These are phyloP conservation scores for Musa balbisiana DNA, from an alignment of 202 grass and related monocot genomes.

Conservation along the genomic window DNA sequence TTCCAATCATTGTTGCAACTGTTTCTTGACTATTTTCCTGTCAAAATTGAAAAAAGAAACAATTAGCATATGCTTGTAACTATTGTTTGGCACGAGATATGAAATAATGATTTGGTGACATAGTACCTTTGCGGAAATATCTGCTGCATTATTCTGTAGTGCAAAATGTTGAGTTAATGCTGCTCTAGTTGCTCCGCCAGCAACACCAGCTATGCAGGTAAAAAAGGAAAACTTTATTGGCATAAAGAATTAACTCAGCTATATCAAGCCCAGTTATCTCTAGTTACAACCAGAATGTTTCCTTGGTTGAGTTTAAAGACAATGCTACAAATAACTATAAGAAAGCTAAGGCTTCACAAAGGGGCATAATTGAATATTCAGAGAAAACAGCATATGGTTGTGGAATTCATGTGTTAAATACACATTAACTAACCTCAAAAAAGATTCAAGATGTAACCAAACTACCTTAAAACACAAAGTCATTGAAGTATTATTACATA, in stretches of 20 bases:
- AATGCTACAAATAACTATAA: neutral
- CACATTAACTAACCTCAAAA: neutral
- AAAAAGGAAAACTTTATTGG: neutral
- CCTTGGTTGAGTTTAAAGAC: too few species aligned
- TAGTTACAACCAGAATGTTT: neutral
- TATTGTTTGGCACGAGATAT: conserved; percentile 30
- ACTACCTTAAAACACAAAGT: neutral
- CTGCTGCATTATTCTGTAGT: conserved; percentile 80
- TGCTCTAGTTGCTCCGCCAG: conserved; percentile 93
- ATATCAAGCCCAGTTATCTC: neutral
- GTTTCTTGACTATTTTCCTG: conserved; percentile 96
- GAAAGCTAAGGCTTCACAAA: neutral
- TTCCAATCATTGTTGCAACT: conserved; percentile 84
- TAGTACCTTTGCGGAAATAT: conserved; percentile 88
- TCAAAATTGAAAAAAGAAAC: neutral
- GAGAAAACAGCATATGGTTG: neutral
- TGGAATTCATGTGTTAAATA: neutral
- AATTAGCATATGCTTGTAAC: conserved; percentile 21
- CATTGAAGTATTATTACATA: neutral
- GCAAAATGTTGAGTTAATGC: conserved; percentile 91
- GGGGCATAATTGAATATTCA: neutral
- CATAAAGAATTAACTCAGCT: neutral
- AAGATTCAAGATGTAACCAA: neutral
- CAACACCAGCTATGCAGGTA: conserved; percentile 76
- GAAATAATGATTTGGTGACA: conserved; percentile 14